A percentile compares a stretch with the other conserved stretches of the same genome.
These are phyloP conservation scores for Amanita fuliginea DNA, from an alignment of 768 basidiomycete species.

Conservation along the genomic window DNA sequence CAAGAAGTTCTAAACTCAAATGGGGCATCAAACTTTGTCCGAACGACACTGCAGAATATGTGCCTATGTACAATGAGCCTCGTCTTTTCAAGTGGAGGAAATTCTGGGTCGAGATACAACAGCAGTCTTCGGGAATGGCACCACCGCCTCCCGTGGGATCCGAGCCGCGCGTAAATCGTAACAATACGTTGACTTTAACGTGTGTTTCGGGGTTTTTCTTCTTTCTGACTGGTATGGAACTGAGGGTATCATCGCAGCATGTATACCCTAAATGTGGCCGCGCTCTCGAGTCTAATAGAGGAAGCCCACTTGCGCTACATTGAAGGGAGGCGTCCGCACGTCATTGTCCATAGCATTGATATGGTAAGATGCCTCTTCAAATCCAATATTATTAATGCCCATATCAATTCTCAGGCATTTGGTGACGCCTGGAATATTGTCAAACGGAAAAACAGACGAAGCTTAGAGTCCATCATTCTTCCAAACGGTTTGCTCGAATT, in stretches of 20 bases:
- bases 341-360: conserved; percentile 23
- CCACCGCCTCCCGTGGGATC: not conserved
- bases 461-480: conserved; percentile 42
- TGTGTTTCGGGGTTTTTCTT: conserved; percentile 9
- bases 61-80: conserved; percentile 26
- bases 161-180: not conserved
- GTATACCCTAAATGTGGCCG: conserved; percentile 26
- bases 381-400: conserved; percentile 13
- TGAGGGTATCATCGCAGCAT: conserved; percentile 23
- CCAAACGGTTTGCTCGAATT: conserved; percentile 33
- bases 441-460: conserved; percentile 38
- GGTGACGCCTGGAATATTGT: conserved; percentile 30
- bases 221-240: conserved; percentile 9
- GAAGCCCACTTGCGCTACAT: conserved; percentile 23
- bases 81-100: conserved; percentile 32
- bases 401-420: conserved; percentile 19
- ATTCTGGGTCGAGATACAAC: conserved; percentile 26
- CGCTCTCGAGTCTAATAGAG: conserved; percentile 23
- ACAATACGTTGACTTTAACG: conserved; percentile 19
- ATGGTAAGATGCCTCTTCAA: conserved; percentile 12
- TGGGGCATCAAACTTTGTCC: conserved; percentile 22
- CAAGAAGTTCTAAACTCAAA: conserved; percentile 26
- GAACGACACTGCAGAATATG: conserved; percentile 24
- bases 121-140: not conserved
- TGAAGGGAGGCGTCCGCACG: conserved; percentile 23